Evolutionary conservation across 257 asterid species (phyloP), one percentile per base, ranked within the genome.

Genomic region (Fraxinus excelsior): DNA sequence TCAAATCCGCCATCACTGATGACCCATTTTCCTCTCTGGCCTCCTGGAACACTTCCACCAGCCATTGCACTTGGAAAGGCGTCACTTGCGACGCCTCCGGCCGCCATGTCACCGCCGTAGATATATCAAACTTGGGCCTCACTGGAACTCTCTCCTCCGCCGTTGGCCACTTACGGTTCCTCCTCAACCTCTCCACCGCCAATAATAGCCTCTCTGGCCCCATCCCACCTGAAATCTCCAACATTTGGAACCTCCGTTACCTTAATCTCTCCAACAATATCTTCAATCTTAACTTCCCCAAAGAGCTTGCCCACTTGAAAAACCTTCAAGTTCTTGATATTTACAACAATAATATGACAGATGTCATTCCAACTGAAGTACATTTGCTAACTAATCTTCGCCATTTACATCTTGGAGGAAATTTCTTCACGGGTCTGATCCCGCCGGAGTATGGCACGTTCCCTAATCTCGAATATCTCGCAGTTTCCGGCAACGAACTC

Each of bases 401-500:
- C 2, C 96, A 94, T 51, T 81, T 94, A 73, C 97, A 94, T 62
- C 87, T 94, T 26, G 98, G 98, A 0, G 98, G 98, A 0, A 92
- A 94, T 81, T 94, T 76, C 84, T 92, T 94, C 74, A 1, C 85
- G 1, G 98, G 98, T 2, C 26, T 56, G 73, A 84, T 94, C 72
- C 98, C 98, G n/a, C 81, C 86, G 60, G 91, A 89, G 76, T 88
- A 88, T 19, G 98, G 98, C 12, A 7, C 68, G 0, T 89, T 94
- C 18, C 85, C 85, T 3, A 40, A 66, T 35, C 85, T 94, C 25
- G 96, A 92, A 25, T 92, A 92, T 77, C 91, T 94, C 0, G 97
- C 98, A 12, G 80, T 94, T 74, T 90, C 97, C 18, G 98, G 98
- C 1, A 92, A 94, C 78, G 98, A 85, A 83, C 88, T 94, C 19